A percentile compares a stretch with the other conserved stretches of the same genome.
Evolutionary conservation across 163 green algal species (phyloP).

Genomic region (Scenedesmus sp.): DNA sequence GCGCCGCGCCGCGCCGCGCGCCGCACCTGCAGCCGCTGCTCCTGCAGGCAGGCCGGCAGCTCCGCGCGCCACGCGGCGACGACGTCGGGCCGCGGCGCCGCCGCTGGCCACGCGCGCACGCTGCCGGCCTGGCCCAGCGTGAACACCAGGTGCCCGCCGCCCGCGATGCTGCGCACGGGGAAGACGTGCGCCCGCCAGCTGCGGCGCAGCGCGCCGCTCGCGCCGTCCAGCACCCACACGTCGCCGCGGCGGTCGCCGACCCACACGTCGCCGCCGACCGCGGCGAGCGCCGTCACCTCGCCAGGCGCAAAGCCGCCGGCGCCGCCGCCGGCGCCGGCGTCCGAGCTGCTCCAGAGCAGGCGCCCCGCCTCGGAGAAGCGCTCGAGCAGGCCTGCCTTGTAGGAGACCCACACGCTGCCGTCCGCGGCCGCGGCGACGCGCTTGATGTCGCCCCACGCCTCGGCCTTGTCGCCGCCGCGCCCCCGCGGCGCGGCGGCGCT

Average conservation of each 20-base stretch:
- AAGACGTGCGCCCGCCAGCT: slow-evolving; percentile 62
- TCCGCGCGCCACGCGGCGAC: slow-evolving; percentile 25
- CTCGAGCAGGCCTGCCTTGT: slow-evolving; percentile 68
- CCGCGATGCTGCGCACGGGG: slow-evolving; percentile 56
- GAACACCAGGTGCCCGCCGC: slow-evolving; percentile 56
- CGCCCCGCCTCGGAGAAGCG: slow-evolving; percentile 61
- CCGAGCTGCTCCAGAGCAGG: slow-evolving; percentile 47
- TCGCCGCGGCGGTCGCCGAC: slow-evolving; percentile 60
- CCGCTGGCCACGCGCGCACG: slow-evolving; percentile 50
- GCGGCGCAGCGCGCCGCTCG: slow-evolving; percentile 10
- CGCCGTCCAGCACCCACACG: slow-evolving; percentile 50
- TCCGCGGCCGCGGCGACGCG: slow-evolving; percentile 17
- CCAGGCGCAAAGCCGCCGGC: not conserved
- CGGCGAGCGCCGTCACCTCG: slow-evolving; percentile 50
- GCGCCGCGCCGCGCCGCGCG: not conserved
- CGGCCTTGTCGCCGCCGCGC: slow-evolving; percentile 3
- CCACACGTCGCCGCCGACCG: slow-evolving; percentile 63
- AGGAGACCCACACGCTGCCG: slow-evolving; percentile 67
- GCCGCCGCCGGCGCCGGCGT: not conserved
- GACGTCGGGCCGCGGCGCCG: slow-evolving; percentile 43
- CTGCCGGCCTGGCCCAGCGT: slow-evolving; percentile 67
- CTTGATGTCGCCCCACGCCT: slow-evolving; percentile 33
- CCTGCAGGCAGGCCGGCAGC: slow-evolving; percentile 3
- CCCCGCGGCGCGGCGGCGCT: not conserved
- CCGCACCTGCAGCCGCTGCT: slow-evolving; percentile 16